Conservation (phyloP, 148 eudicot genomes). For the Pouteria glomerata region DNA sequence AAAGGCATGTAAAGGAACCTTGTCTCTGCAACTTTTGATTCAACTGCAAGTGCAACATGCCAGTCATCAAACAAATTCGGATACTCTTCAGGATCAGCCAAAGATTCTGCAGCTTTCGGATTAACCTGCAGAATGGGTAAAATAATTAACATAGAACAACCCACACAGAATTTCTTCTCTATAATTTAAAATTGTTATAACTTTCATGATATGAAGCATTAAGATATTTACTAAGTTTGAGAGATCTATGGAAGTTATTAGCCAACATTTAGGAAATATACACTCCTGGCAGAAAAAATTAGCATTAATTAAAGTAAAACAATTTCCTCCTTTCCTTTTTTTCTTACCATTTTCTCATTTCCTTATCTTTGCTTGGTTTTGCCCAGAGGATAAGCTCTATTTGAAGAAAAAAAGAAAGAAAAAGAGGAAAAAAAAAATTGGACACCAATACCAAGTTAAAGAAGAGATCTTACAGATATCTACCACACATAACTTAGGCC, state of each 20-base stretch:
- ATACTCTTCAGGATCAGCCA: conserved; percentile 96
- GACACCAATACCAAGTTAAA: neutral
- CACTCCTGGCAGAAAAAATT: neutral
- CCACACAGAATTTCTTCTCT: neutral
- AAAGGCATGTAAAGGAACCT: conserved; percentile 39
- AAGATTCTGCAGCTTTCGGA: conserved; percentile 91
- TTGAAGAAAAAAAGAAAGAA: no score
- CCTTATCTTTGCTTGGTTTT: no score
- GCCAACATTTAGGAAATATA: neutral
- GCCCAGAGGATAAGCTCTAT: neutral
- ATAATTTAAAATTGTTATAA: neutral
- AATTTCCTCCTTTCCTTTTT: neutral
- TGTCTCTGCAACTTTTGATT: conserved; percentile 76
- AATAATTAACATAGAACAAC: neutral
- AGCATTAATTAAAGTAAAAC: neutral
- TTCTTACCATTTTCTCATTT: neutral
- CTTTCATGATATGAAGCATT: neutral
- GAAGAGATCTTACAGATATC: neutral
- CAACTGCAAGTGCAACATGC: conserved; percentile 92
- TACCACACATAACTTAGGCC: conserved; percentile 5
- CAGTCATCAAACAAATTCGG: conserved; percentile 91
- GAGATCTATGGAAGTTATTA: neutral
- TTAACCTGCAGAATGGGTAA: conserved; percentile 47
- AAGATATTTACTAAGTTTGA: neutral
- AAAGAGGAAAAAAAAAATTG: no score